Evolutionary conservation across 306 rosid genomes (phyloP), one percentile per base, ranked within the genome.

Genomic region (Cicer judaicum): DNA sequence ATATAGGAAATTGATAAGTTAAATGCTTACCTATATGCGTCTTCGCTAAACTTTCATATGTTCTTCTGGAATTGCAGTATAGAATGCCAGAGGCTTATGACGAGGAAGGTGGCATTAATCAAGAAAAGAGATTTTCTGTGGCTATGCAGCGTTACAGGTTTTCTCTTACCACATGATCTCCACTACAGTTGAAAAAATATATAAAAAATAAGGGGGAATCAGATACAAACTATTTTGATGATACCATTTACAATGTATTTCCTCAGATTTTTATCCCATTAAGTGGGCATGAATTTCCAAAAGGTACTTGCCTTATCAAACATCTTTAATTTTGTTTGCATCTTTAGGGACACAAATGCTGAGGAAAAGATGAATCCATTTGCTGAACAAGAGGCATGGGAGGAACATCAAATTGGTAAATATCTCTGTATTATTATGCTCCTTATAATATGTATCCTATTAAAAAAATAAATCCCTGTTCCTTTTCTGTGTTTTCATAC

Each of bases 381-480:
- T 79, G 91, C 97, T 47, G 97, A 92, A 83, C 96, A 94, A 80
- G 99, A 94, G 74, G 99, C 99, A 19, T 92, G 99, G 99, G 97
- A 92, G 85, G 97, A 94, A 21, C 93, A 94, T 74, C 99, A 94
- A 84, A 94, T 91, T 74, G 90, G 97, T 91, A 43, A 78, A 62
- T 65, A 40, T 64, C 65, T 73, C 21, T 46, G 2, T 46, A 36
- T 73, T 65, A 44, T 19, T 46, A 21, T 55, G 18, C 64, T 46
- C 44, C 7, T 52, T 29, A 42, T 68, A 63, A 18, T 54, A 12
- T 69, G 6, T 68, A 5, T 48, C 57, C 56, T 66, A 38, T 56
- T 44, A 5, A 15, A 38, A 42, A 64, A 21, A 9, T 19, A 76
- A 65, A 72, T 79, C 55, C 70, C 15, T 61, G 43, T 48, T 13